Base-by-base conservation (phyloP, 176 grass and related monocot species). In the Paspalum vaginatum region DNA sequence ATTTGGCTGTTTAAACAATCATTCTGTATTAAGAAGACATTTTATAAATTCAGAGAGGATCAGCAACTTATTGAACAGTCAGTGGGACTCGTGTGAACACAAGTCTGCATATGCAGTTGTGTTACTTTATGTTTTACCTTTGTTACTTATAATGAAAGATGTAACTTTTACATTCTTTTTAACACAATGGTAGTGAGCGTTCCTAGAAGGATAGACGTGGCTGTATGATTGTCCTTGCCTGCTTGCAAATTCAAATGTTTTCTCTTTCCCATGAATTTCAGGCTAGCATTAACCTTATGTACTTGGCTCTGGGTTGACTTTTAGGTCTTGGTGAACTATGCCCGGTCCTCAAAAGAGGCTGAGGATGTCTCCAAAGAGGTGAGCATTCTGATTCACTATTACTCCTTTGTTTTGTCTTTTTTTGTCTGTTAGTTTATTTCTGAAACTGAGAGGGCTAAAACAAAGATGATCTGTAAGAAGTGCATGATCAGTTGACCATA, bases 241-340 rank as follows among this genome's bases (percentile, higher is more conserved):
- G 13, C 22, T 39, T 79, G 53, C 24, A 45, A 14, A 79, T 79
- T 53, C 37, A 68, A 40, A 12, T 70, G 2, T 75, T 3, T 66
- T 8, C 54, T 60, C 16, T 46, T 53, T 39, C 46, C 48, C 12
- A 16, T 38, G 11, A 18, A 52, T 66, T 68, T 21, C 22, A 74
- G 3, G 4, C 5, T 81, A 61, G 57, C 40, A 37, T 16, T 70
- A 81, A 73, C 47, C 37, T 63, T 45, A 50, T 9, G 42, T 21
- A 43, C 21, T 55, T 86, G 49, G 70, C 47, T 55, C 60, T 79
- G 11, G 54, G 9, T 81, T 88, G 40, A 39, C 10, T 54, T 89
- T 64, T 77, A 98, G 96, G 92, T 98, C 44, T 90, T 98, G 65
- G 90, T 98, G 66, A 98, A 98, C 85, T 98, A 95, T 70, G 96